Percentiles rank a stretch among this genome's conserved stretches.
phyloP scores from a whole-genome alignment of 345 rosid species.

The Melaleuca alternifolia region DNA sequence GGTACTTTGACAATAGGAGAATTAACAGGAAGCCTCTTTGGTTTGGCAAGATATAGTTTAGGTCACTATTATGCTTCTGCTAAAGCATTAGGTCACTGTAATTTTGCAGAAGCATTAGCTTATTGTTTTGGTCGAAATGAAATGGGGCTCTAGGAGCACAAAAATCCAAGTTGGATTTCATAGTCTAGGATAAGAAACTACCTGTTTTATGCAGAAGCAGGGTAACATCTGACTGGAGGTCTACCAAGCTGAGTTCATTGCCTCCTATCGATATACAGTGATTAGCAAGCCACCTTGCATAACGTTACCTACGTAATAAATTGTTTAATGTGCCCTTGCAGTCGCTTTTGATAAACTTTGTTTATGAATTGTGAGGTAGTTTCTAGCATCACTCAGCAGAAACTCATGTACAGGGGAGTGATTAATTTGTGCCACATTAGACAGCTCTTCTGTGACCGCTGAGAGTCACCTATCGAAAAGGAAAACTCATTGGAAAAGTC shows the following conservation, averaged over 20 bases:
- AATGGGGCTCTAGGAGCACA: neutral
- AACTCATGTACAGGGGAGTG: neutral
- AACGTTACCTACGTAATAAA: neutral
- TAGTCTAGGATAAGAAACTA: neutral
- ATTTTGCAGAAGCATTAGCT: too few species aligned
- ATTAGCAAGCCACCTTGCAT: neutral
- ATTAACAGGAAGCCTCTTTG: neutral
- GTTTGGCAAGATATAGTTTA: neutral
- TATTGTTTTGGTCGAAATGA: too few species aligned
- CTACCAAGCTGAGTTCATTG: neutral
- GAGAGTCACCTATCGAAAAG: too few species aligned
- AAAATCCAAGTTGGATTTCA: neutral
- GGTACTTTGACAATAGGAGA: neutral
- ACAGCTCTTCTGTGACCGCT: too few species aligned
- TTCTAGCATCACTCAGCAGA: neutral
- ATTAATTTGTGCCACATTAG: too few species aligned
- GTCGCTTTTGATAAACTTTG: neutral
- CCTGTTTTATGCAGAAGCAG: neutral
- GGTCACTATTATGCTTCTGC: too few species aligned
- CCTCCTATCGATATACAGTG: neutral
- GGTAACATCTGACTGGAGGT: too few species aligned
- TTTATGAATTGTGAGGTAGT: neutral
- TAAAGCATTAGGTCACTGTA: too few species aligned
- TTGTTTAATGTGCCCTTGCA: neutral
- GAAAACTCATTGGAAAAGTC: too few species aligned